Base-by-base conservation (phyloP, 306 rosid genomes). In the cucumber (Cucumis sativus) region DNA sequence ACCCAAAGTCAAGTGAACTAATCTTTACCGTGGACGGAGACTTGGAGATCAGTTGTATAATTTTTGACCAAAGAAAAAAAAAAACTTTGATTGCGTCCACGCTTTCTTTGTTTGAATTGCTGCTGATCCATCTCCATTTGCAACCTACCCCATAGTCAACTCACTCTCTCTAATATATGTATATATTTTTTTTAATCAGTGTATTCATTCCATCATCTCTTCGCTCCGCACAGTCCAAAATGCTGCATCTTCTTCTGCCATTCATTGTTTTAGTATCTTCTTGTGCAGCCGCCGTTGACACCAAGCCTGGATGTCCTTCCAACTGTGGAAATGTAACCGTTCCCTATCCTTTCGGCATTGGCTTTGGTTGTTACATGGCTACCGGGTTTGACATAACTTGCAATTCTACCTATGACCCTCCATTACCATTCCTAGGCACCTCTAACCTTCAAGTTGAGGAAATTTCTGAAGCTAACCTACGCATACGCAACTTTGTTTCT, bases 311-410 rank as follows among this genome's bases (percentile, higher is more conserved):
- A 49, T 78, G 80, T 64, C 63, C 40, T 52, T 51, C 62, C 35
- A 51, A 51, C 56, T 78, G 80, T 20, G 75, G 75, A 14, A 65
- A 78, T 28, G 61, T 77, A 7, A 28, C 61, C 21, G 13, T 77
- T 63, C 52, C 52, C 1, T 65, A 65, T 21, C 75, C 75, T 7
- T 65, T 78, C 4, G 75, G 75, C n/a, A 66, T 78, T 4, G 75
- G 64, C 20, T 5, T 28, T 6, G 80, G 80, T 18, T 78, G 75
- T 17, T 52, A 11, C 35, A 45, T 78, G 49, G 74, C 37, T n/a
- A 37, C 21, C 6, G 49, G 75, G 4, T 64, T 63, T 54, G 72
- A 78, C 54, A 54, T 78, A 0, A 60, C 79, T 58, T 59, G 69
- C 56, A 76, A 58, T 58, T 55, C 69, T 23, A 51, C 64, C 11